phyloP scores from a whole-genome alignment of 1,284 basidiomycete genomes.

The Pascua guehoae region DNA sequence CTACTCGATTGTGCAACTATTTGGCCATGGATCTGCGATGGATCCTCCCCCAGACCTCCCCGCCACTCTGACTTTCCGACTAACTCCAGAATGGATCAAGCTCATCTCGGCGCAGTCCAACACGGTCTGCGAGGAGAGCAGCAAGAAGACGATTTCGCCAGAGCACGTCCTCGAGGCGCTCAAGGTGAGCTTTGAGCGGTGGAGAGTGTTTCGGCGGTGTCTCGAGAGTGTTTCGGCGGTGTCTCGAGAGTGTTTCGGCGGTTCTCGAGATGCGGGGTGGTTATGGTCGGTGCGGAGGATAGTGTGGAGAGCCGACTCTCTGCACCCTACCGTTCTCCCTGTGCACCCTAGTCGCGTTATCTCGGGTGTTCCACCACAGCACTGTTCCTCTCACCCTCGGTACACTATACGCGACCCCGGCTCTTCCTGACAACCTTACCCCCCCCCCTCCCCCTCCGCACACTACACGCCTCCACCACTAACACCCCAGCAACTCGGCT shows the following conservation, averaged over 20 bases:
- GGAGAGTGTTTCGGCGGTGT: no score
- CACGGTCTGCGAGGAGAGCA: slow-evolving; percentile 94
- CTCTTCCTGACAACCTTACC: slow-evolving; percentile 51
- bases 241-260: no score
- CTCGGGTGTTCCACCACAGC: no score
- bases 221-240: no score
- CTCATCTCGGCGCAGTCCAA: slow-evolving; percentile 96
- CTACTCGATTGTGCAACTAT: no score
- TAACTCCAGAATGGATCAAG: slow-evolving; percentile 84
- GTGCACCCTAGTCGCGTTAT: no score
- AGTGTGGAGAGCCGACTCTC: no score
- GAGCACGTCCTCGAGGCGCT: slow-evolving; percentile 93
- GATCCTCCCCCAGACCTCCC: no score
- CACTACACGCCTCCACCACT: background rate
- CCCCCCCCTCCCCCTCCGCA: background rate
- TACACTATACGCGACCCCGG: background rate
- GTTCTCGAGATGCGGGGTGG: no score
- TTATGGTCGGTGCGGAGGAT: no score
- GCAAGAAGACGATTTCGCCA: slow-evolving; percentile 99
- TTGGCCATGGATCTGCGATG: no score
- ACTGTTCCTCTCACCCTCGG: background rate
- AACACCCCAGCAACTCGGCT: slow-evolving; percentile 56
- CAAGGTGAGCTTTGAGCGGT: slow-evolving; percentile 58
- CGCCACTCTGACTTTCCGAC: background rate
- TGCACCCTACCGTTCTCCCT: no score